Base-by-base conservation (phyloP, 2,329 filamentous ascomycete species). In the Akanthomyces uredinophilus region DNA sequence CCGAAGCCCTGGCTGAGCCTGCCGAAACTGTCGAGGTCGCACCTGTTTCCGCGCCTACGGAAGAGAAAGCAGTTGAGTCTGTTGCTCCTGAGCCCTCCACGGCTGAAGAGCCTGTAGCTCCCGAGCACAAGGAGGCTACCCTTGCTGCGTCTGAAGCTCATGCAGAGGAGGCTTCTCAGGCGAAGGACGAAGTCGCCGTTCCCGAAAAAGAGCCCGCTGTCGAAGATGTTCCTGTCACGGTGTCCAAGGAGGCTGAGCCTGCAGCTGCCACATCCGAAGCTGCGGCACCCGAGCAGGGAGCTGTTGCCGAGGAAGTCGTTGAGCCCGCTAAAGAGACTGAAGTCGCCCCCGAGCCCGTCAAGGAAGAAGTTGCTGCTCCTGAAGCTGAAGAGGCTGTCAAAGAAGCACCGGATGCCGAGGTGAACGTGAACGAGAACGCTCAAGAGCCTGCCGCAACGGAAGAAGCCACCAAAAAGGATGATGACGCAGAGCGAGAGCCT, bases 11-110 rank as follows among this genome's bases (percentile, higher is more conserved):
- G 4, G 5, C 24, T 37, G 50, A 52, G 20, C 50, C 50, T 35
- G 50, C 20, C 10, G 22, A 52, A 3, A n/a, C 16, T 16, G 22
- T 18, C 7, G 53, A 55, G 39, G 4, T 37, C 8, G 16, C 18
- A 6, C 22, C 16, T 14, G 22, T 10, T 13, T 3, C 2, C 13
- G 41, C 22, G 51, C 7, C 51, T 24, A 3, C 66, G 43, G 64
- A 64, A 41, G 70, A 68, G 63, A 29, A 29, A 24, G 24, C 47
- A 18, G 20, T 7, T 10, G 46, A 41, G 20, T 20, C 51, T n/a
- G 35, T 35, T 6, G 14, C 20, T 20, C 14, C 47, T 6, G 27
- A 50, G 14, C 37, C 37, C 3, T 14, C 37, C 10, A 13, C 37
- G 4, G 14, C 24, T 11, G 16, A 29, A 1, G 47, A 50, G 47